A percentile compares a stretch with the other conserved stretches of the same genome.
Evolutionary conservation across 2,329 filamentous ascomycete genomes (phyloP).

Genomic region (Penicillium nordicum): DNA sequence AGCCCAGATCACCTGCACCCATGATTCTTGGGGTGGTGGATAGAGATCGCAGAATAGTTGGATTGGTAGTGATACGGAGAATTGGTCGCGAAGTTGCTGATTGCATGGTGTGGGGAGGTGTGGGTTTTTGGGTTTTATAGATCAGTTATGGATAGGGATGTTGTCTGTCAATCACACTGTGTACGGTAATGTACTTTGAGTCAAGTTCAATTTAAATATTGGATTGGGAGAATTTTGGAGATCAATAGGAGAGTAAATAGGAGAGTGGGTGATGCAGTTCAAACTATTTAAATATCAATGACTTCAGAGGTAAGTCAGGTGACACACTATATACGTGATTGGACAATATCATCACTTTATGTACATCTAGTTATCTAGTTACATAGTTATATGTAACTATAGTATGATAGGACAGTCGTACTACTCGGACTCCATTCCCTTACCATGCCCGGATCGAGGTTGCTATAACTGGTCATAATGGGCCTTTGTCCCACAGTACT

Average conservation of each 20-base stretch:
- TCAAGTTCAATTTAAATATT: not conserved
- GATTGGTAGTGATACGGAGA: conserved; percentile 9
- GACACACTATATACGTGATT: not conserved
- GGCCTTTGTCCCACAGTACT: too few species aligned
- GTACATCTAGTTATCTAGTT: too few species aligned
- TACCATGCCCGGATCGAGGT: not conserved
- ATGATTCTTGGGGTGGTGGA: conserved; percentile 18
- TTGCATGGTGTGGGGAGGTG: conserved; percentile 12
- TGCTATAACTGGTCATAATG: too few species aligned
- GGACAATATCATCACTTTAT: not conserved
- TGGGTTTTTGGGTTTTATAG: not conserved
- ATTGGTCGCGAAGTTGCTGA: conserved; percentile 17
- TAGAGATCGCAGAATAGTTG: conserved; percentile 13
- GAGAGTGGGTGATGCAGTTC: not conserved
- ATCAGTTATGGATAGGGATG: not conserved
- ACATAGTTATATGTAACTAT: too few species aligned
- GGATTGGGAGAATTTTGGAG: not conserved
- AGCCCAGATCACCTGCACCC: conserved; percentile 23
- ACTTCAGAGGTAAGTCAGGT: conserved; percentile 5
- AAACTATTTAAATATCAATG: not conserved
- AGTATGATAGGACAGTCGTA: not conserved
- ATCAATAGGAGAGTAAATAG: not conserved
- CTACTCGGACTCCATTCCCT: not conserved
- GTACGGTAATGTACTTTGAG: not conserved
- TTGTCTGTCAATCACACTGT: not conserved